Base-by-base conservation (phyloP, 2,329 filamentous ascomycete genomes). In the Mycocentrospora acerina region DNA sequence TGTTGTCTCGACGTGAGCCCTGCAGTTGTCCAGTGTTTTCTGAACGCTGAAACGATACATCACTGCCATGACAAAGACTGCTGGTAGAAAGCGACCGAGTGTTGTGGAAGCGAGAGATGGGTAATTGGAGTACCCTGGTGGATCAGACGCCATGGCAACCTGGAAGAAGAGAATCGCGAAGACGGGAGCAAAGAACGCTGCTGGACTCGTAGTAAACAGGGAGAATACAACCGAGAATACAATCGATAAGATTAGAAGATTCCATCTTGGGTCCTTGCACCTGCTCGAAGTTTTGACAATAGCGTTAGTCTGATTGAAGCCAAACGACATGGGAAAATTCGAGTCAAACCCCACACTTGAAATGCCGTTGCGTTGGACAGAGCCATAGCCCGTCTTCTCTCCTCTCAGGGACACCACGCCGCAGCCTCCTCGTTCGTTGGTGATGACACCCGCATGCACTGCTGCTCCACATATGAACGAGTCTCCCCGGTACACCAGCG, bases 401-500 rank as follows among this genome's bases (percentile, higher is more conserved):
- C 63, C 64, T 12, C 49, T 30, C 9, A 65, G 32, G 6, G 52
- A 53, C 2, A 67, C 16, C 1, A 62, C 51, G 13, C 64, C 65
- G 38, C 64, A 67, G 5, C 65, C 65, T n/a, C 65, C 65, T 29
- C 40, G 24, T 10, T 32, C 30, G 31, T 67, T 52, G 11, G 32
- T 37, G 12, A 66, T 37, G 8, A 63, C 39, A 1, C 65, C 62
- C 15, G 61, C 60, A 35, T 68, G 65, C 13, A 68, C 62, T 3
- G 64, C 65, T 7, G 64, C 54, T 8, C 56, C 56, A 37, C 65
- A 68, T 14, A 68, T 59, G 37, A 67, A 68, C 1, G 64, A 67
- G 40, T 68, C 65, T 11, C 60, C 64, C 7, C 65, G 59, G 26
- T 68, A 68, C 11, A 59, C 41, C 3, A 32, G 31, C 11, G 53